Base-by-base conservation (phyloP, 1,284 basidiomycete genomes). In the Cryptococcus jaspeensis region DNA sequence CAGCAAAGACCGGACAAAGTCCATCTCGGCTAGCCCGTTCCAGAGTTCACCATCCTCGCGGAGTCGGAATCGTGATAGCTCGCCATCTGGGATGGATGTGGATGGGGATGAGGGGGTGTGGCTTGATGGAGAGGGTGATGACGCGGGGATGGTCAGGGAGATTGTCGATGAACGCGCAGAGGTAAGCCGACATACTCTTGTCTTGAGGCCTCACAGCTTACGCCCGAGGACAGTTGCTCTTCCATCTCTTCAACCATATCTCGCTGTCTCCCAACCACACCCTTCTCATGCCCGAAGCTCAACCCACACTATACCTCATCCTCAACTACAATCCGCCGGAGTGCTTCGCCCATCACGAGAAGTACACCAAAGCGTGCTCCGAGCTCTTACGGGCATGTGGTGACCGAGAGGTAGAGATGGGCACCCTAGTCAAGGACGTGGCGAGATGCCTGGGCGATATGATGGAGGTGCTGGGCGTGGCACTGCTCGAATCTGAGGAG, bases 181-280 rank as follows among this genome's bases (percentile, higher is more conserved):
- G 45, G 35, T 32, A 23, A 32, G 25, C 32, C 9, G 28, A 9
- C 28, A 32, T 32, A n/a, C n/a, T n/a, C n/a, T n/a, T n/a, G 28
- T 32, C 4, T 4, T 5, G 28, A 32, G 28, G 28, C 28, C 28
- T 5, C 28, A 32, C 9, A 4, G 9, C 28, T 40, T 38, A 40
- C 44, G 16, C 5, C 6, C 18, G 18, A 11, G 23, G 16, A 7
- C 43, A 75, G 72, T 56, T 75, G 0, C 51, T 69, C n/a, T 65
- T 71, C 50, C 70, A 73, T 46, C 47, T 75, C 1, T 61, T 73
- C 47, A 66, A 64, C 35, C 64, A 73, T 50, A 45, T 58, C 8
- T 48, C 62, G 1, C 39, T 61, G 8, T 69, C 66, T 2, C 41
- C 59, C 1, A 52, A 68, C 22, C 62, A 66, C 38, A 37, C 47